These are phyloP conservation scores for Bjerkandera adusta DNA, from an alignment of 1,284 basidiomycete species.

Conservation along the genomic window DNA sequence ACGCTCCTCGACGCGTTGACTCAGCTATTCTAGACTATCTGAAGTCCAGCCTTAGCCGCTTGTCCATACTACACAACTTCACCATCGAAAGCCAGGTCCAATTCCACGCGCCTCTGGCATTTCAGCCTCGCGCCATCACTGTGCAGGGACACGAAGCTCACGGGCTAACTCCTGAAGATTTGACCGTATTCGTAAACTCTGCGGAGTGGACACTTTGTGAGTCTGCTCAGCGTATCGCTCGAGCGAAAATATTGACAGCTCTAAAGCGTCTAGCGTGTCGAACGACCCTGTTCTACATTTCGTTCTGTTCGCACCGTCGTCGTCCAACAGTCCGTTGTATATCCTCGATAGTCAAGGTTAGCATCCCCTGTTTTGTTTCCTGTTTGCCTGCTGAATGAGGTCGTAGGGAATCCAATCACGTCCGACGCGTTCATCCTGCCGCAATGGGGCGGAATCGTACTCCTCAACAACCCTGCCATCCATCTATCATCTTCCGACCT, in stretches of 20 bases:
- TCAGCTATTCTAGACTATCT: slow-evolving; percentile 62
- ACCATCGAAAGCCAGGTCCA: slow-evolving; percentile 94
- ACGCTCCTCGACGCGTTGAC: slow-evolving; percentile 11
- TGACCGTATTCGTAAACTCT: slow-evolving; percentile 92
- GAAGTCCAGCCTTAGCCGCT: slow-evolving; percentile 57
- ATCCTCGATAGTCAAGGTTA: slow-evolving; percentile 63
- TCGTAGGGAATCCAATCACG: slow-evolving; percentile 40
- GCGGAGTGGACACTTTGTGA: slow-evolving; percentile 93
- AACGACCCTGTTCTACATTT: slow-evolving; percentile 95
- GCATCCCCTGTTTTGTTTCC: slow-evolving; percentile 19
- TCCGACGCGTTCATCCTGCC: slow-evolving; percentile 85
- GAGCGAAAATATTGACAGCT: background rate
- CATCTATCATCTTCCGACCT: slow-evolving; percentile 47
- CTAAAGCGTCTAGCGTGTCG: slow-evolving; percentile 73
- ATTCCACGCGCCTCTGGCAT: slow-evolving; percentile 87
- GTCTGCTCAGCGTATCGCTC: slow-evolving; percentile 21
- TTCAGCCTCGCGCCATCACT: slow-evolving; percentile 54
- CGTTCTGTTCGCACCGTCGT: slow-evolving; percentile 84
- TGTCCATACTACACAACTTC: slow-evolving; percentile 81
- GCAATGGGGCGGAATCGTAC: slow-evolving; percentile 92
- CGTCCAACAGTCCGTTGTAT: slow-evolving; percentile 63
- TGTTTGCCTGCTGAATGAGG: background rate
- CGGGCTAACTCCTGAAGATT: slow-evolving; percentile 73
- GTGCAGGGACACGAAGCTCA: slow-evolving; percentile 38
- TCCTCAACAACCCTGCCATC: slow-evolving; percentile 61